phyloP scores from a whole-genome alignment of 352 stramenopile species.

The Phytophthora kernoviae region DNA sequence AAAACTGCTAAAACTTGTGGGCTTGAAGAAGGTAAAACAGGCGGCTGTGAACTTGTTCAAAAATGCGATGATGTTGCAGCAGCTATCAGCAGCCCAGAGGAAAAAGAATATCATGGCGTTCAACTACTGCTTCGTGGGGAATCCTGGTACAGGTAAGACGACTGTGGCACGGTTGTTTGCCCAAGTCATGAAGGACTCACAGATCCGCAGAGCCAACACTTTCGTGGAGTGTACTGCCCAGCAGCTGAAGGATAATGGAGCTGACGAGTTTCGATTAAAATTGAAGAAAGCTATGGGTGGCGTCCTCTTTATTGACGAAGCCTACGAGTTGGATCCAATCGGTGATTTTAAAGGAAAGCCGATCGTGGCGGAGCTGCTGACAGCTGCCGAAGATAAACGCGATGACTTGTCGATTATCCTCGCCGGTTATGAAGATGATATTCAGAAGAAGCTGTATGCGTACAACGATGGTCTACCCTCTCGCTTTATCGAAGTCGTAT shows the following conservation, averaged over 20 bases:
- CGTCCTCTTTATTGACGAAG: conserved; percentile 94
- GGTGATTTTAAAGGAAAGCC: conserved; percentile 78
- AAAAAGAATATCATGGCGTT: conserved; percentile 75
- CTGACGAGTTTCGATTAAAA: conserved; percentile 75
- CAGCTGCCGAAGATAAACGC: conserved; percentile 84
- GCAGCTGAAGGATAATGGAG: conserved; percentile 73
- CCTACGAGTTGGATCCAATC: conserved; percentile 89
- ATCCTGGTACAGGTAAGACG: conserved; percentile 79
- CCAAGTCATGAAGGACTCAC: conserved; percentile 77
- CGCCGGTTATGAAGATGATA: conserved; percentile 93
- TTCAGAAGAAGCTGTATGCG: conserved; percentile 92
- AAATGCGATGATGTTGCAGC: conserved; percentile 59
- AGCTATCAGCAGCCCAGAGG: conserved; percentile 52
- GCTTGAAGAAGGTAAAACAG: conserved; percentile 83
- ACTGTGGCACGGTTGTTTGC: conserved; percentile 86
- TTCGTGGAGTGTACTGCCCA: conserved; percentile 61
- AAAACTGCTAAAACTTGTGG: conserved; percentile 79
- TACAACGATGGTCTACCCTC: conserved; percentile 90
- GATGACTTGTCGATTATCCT: conserved; percentile 91
- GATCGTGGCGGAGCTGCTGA: conserved; percentile 90
- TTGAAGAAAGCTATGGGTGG: conserved; percentile 75
- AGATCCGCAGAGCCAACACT: conserved; percentile 51
- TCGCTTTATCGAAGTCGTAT: conserved; percentile 85
- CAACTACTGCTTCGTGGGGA: conserved; percentile 83
- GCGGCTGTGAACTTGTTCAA: conserved; percentile 79